Evolutionary conservation across 805 yeast species (phyloP), one percentile per base, ranked within the genome.

Genomic region (Pichia scutulata): DNA sequence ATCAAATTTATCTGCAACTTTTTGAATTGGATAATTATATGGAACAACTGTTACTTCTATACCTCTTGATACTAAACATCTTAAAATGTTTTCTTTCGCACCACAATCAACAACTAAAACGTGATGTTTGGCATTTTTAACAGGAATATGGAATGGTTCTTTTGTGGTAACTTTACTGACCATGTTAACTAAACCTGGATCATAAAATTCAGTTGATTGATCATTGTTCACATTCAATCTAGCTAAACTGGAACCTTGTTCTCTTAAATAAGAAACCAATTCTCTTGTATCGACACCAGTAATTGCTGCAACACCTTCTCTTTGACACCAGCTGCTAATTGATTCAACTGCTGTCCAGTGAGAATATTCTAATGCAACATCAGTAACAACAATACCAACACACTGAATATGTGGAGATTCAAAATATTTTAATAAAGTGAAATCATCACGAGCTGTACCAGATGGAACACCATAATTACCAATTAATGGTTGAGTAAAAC

Each of bases 301-400:
- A 61, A 93, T 86, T 43, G 97, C 95, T 50, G 98, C 95, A 50
- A 95, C 93, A 41, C 96, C 96, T 60, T 89, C 95, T 65, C 96
- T 83, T 70, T 86, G 81, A 74, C 99, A 93, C 99, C 98, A 93
- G 60, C 86, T 87, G 53, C 88, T 86, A 52, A 93, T 77, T 19
- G 95, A 84, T 73, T 93, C 98, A 33, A 93, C 96, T 4, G 99
- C 99, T 37, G 98, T 90, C 99, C 99, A 93, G 69, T 93, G 99
- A n/a, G 97, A 88, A 70, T 92, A 89, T 66, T 89, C 79, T 77
- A 90, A 78, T 22, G 99, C 98, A 49, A 81, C 96, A 64, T 93
- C 97, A 41, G 96, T 86, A 25, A 93, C 99, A 45, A 93, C 96
- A 52, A 93, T 89, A 60, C 98, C 99, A 54, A 86, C 83, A 70